A percentile compares a stretch with the other conserved stretches of the same genome.
Evolutionary conservation across 176 grass and related monocot species (phyloP).

Genomic region (Alopecurus myosuroides): DNA sequence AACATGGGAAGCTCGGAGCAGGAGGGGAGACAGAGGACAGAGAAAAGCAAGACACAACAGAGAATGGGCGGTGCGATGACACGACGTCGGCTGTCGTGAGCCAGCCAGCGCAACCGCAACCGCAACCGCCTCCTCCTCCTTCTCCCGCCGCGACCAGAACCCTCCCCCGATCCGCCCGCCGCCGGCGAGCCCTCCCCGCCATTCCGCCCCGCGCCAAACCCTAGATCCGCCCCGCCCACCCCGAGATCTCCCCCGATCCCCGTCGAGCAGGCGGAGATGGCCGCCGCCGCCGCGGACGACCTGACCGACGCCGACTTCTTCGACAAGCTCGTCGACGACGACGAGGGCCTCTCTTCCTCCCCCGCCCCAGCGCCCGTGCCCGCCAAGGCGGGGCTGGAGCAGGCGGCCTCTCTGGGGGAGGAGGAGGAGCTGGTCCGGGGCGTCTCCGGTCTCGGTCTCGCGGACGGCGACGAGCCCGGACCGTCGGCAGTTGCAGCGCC

Average conservation of each 20-base stretch:
- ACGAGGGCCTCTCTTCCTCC: not conserved
- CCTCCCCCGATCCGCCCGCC: not conserved
- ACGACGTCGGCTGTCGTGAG: constrained; percentile 37
- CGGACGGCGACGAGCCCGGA: not conserved
- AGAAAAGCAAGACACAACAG: not conserved
- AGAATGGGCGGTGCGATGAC: constrained; percentile 1
- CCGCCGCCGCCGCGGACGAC: constrained; percentile 49
- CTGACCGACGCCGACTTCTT: constrained; percentile 94
- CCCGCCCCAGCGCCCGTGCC: not conserved
- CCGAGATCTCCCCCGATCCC: constrained; percentile 27
- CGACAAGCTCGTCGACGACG: too few species aligned
- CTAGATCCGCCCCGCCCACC: constrained; percentile 34
- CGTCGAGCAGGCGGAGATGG: constrained; percentile 12
- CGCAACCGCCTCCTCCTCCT: not conserved
- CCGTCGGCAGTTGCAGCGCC: constrained; percentile 10
- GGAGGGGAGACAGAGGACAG: not conserved
- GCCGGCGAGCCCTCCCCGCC: not conserved
- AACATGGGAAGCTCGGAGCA: not conserved
- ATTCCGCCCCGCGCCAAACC: not conserved
- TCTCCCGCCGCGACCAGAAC: not conserved
- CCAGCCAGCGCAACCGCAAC: not conserved
- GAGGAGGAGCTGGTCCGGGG: not conserved
- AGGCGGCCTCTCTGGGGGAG: constrained; percentile 10
- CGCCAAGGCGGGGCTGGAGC: not conserved
- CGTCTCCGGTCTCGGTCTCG: constrained; percentile 32